Percentiles rank a stretch among this genome's conserved stretches.
These are phyloP conservation scores for Trematosphaeria pertusa DNA, from an alignment of 2,329 filamentous ascomycete genomes.

Conservation along the genomic window DNA sequence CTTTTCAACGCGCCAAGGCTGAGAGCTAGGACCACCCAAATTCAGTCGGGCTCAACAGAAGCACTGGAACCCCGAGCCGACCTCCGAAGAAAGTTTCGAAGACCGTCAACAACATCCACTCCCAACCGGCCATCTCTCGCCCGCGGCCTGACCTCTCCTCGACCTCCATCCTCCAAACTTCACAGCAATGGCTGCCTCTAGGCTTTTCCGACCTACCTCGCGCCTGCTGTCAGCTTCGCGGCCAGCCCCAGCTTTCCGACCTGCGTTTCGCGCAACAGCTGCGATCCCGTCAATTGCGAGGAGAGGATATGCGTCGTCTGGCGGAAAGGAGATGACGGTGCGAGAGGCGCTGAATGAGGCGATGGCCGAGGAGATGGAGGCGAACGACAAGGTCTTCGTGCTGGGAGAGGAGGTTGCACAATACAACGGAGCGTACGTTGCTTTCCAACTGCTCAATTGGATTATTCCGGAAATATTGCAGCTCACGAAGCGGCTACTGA, in stretches of 20 bases:
- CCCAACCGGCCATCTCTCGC: conserved; percentile 35
- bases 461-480: conserved; percentile 2
- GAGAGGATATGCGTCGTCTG: conserved; percentile 64
- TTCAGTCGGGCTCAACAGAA: conserved; percentile 17
- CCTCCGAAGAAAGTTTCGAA: conserved; percentile 26
- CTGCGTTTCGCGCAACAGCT: conserved; percentile 58
- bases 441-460: conserved; percentile 16
- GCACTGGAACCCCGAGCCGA: conserved; percentile 7
- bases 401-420: conserved; percentile 98
- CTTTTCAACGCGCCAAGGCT: conserved; percentile 13
- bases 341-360: conserved; percentile 98
- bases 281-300: conserved; percentile 56
- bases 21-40: conserved; percentile 13
- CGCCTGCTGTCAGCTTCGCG: conserved; percentile 66
- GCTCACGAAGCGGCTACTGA: too few relatives aligned
- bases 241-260: conserved; percentile 58
- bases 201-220: conserved; percentile 69
- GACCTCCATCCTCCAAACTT: conserved; percentile 14
- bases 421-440: conserved; percentile 89
- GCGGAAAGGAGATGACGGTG: conserved; percentile 92
- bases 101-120: conserved; percentile 30
- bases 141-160: conserved; percentile 29
- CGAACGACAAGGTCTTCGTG: conserved; percentile 93
- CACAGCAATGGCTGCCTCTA: conserved; percentile 62
- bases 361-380: conserved; percentile 94